Percentiles rank a stretch among this genome's conserved stretches.
phyloP scores from a whole-genome alignment of 768 basidiomycete species.

The Gautieria morchelliformis region DNA sequence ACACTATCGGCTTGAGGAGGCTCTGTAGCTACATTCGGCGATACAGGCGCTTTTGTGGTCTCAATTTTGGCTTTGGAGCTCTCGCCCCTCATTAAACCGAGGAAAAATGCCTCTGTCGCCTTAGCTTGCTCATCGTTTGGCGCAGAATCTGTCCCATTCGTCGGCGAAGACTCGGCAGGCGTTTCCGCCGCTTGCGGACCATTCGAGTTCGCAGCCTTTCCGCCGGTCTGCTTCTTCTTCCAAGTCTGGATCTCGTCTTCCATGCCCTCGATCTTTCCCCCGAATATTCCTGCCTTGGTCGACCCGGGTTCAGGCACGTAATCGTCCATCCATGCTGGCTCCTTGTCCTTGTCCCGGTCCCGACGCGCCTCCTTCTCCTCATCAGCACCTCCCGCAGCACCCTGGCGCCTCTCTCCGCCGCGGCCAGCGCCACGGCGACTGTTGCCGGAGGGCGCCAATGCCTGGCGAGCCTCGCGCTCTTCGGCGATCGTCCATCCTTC shows the following conservation, averaged over 20 bases:
- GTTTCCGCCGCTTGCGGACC: background rate
- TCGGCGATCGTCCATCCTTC: slow-evolving; percentile 53
- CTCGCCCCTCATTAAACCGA: slow-evolving; percentile 7
- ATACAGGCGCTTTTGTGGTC: background rate
- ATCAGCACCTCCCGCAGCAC: slow-evolving; percentile 48
- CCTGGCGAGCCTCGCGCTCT: slow-evolving; percentile 42
- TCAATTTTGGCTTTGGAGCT: slow-evolving; percentile 1
- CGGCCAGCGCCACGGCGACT: slow-evolving; percentile 23
- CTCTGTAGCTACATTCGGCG: background rate
- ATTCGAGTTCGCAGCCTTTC: slow-evolving; percentile 23
- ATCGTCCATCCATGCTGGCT: slow-evolving; percentile 90
- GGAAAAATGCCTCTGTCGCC: slow-evolving; percentile 7
- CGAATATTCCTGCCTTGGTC: slow-evolving; percentile 50
- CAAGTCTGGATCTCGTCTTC: slow-evolving; percentile 67
- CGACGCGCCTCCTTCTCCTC: slow-evolving; percentile 40
- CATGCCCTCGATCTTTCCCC: slow-evolving; percentile 31
- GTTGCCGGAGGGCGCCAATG: background rate
- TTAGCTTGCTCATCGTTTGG: slow-evolving; percentile 9
- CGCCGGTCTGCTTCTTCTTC: slow-evolving; percentile 76
- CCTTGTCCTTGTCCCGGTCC: slow-evolving; percentile 75
- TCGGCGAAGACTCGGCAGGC: background rate
- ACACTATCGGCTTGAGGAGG: background rate
- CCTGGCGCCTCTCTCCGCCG: slow-evolving; percentile 46
- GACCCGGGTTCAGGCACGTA: slow-evolving; percentile 50
- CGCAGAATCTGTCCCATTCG: background rate